These are phyloP conservation scores for Sphagnum magellanicum DNA, from an alignment of 228 moss, liverwort and hornwort species.

Conservation along the genomic window DNA sequence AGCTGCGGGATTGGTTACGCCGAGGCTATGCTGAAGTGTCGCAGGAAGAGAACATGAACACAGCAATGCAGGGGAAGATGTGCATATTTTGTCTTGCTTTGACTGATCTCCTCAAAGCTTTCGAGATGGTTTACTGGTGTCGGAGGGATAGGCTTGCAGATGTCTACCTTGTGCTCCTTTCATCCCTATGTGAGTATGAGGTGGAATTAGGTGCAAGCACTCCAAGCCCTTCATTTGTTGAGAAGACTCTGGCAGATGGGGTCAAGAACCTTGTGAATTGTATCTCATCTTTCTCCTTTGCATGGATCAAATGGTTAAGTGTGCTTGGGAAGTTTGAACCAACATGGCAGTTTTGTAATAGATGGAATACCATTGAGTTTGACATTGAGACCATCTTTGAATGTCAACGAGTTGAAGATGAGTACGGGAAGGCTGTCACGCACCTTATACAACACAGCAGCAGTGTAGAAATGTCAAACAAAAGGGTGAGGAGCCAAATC, in stretches of 20 bases:
- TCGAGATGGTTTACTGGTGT: slow-evolving; percentile 19
- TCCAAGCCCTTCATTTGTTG: slow-evolving; percentile 4
- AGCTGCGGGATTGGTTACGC: slow-evolving; percentile 11
- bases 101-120: slow-evolving; percentile 21
- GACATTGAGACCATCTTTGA: slow-evolving; percentile 16
- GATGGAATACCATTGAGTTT: slow-evolving; percentile 17
- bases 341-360: slow-evolving; percentile 15
- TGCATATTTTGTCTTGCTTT: slow-evolving; percentile 22
- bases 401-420: slow-evolving; percentile 11
- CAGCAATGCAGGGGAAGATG: slow-evolving; percentile 20
- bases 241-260: slow-evolving; percentile 18
- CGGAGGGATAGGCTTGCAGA: slow-evolving; percentile 17
- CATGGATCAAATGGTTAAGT: slow-evolving; percentile 28
- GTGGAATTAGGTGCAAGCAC: slow-evolving; percentile 9
- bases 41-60: background rate
- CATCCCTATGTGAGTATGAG: slow-evolving; percentile 21
- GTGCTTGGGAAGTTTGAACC: slow-evolving; percentile 25
- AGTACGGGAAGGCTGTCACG: slow-evolving; percentile 12
- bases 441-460: slow-evolving; percentile 1
- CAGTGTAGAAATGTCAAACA: slow-evolving; percentile 7
- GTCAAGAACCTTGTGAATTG: slow-evolving; percentile 17
- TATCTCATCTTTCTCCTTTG: slow-evolving; percentile 27
- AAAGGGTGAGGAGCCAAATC: slow-evolving; percentile 9
- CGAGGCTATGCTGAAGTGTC: no score
- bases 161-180: slow-evolving; percentile 26